Evolutionary conservation across 139 green algal genomes (phyloP).

Genomic region (Chlorella ohadii): DNA sequence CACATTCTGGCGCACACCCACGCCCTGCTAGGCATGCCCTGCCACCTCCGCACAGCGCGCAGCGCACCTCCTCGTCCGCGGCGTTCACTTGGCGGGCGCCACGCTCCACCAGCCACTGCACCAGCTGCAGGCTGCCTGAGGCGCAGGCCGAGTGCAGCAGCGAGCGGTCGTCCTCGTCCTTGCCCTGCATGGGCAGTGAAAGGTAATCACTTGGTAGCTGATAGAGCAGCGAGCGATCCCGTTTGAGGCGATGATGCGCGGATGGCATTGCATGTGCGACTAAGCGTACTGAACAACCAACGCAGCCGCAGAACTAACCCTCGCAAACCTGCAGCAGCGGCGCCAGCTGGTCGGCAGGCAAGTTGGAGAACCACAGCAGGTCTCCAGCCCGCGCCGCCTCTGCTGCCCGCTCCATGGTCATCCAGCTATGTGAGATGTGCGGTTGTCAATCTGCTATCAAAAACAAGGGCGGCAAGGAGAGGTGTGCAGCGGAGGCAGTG

Average conservation of each 20-base stretch:
- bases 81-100: conserved; percentile 50
- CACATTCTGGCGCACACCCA: too few relatives aligned
- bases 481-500: too few relatives aligned
- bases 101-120: conserved; percentile 57
- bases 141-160: conserved; percentile 69
- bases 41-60: background rate
- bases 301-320: too few relatives aligned
- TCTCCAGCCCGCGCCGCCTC: conserved; percentile 54
- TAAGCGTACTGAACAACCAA: too few relatives aligned
- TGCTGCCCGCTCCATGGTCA: conserved; percentile 59
- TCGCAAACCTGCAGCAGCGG: conserved; percentile 52
- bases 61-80: conserved; percentile 72
- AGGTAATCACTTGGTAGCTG: too few relatives aligned
- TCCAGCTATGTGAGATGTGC: too few relatives aligned
- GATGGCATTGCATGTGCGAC: too few relatives aligned
- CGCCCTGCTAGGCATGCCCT: too few relatives aligned
- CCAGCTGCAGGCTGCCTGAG: conserved; percentile 50
- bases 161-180: conserved; percentile 73
- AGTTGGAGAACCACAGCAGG: conserved; percentile 48
- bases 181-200: background rate
- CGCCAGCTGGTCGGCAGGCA: conserved; percentile 45
- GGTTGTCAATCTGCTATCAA: too few relatives aligned
- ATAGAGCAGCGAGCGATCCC: too few relatives aligned
- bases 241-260: too few relatives aligned
- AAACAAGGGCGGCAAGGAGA: too few relatives aligned